phyloP scores from a whole-genome alignment of 2,329 filamentous ascomycete species.

The Orbilia quercus region DNA sequence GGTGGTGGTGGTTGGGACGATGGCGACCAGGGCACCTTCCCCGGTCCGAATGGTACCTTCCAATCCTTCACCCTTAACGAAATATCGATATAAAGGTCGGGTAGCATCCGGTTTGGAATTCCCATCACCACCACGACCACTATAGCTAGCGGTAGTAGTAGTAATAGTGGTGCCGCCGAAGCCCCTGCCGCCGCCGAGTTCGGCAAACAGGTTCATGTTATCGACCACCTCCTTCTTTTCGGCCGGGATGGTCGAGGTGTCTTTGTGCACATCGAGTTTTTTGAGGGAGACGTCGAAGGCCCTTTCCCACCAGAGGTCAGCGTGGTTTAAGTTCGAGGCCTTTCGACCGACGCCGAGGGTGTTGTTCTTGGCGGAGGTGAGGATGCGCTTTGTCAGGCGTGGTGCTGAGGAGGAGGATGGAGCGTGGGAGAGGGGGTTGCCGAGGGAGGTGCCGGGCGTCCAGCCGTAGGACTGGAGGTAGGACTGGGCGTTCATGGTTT shows the following conservation, averaged over 20 bases:
- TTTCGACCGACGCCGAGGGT: slow-evolving; percentile 55
- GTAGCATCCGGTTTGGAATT: slow-evolving; percentile 29
- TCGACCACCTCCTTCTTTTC: slow-evolving; percentile 37
- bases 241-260: slow-evolving; percentile 25
- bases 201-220: slow-evolving; percentile 52
- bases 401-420: slow-evolving; percentile 11
- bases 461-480: slow-evolving; percentile 55
- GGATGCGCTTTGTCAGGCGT: slow-evolving; percentile 51
- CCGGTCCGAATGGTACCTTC: slow-evolving; percentile 34
- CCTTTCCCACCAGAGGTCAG: slow-evolving; percentile 56
- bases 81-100: slow-evolving; percentile 43
- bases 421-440: slow-evolving; percentile 47
- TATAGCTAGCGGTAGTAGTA: neutral
- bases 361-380: slow-evolving; percentile 50
- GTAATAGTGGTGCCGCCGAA: slow-evolving; percentile 31
- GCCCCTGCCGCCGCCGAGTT: slow-evolving; percentile 44
- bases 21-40: slow-evolving; percentile 5
- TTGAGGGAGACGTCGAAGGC: slow-evolving; percentile 53
- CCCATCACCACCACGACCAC: neutral
- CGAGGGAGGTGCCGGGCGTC: slow-evolving; percentile 52
- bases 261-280: slow-evolving; percentile 48
- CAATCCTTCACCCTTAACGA: slow-evolving; percentile 39
- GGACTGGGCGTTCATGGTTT: slow-evolving; percentile 51
- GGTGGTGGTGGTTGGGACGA: neutral
- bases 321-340: slow-evolving; percentile 47